Base-by-base conservation (phyloP, 2,329 filamentous ascomycete species). In the Alternaria solani region DNA sequence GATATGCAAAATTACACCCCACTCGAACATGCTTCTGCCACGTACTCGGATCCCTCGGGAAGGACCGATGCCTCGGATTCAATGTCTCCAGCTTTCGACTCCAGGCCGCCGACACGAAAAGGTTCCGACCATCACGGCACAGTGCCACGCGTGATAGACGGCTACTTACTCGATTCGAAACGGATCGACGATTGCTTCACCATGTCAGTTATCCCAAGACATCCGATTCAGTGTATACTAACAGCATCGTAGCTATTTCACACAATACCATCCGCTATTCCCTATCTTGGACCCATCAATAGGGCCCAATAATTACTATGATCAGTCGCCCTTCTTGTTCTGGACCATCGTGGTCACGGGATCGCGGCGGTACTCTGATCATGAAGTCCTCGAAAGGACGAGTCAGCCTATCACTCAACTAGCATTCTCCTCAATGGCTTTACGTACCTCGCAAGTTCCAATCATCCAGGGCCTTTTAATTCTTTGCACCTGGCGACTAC, bases 341-440 rank as follows among this genome's bases (percentile, higher is more conserved):
- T 81, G 79, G 79, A 69, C 68, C 14, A 78, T 81, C 20, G 67
- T 80, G 7, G 75, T 77, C 48, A 77, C 79, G 12, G 79, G 79
- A 30, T 75, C 78, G 20, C 69, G 78, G 60, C 64, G 76, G 58
- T 81, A 79, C 59, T 49, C 67, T 25, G 73, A 77, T 34, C 76
- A 80, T 55, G 77, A 68, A 8, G 68, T 79, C 25, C 65, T 78
- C 3, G 71, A 74, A 20, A 74, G 66, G 49, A 72, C 75, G 5
- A 74, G 71, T 28, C 68, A 75, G 38, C 64, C 69, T 23, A 77
- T 80, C 38, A 78, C 74, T 8, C 73, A 74, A 20, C 71, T 80
- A 32, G 78, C 77, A 2, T 77, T 79, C 54, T 72, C 70, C 12
- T 77, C 75, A 25, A 76, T 78, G 70, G 74, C 76, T 20, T 67